Base-by-base conservation (phyloP, 2,329 filamentous ascomycete species). In the Dactylellina parvicollis region DNA sequence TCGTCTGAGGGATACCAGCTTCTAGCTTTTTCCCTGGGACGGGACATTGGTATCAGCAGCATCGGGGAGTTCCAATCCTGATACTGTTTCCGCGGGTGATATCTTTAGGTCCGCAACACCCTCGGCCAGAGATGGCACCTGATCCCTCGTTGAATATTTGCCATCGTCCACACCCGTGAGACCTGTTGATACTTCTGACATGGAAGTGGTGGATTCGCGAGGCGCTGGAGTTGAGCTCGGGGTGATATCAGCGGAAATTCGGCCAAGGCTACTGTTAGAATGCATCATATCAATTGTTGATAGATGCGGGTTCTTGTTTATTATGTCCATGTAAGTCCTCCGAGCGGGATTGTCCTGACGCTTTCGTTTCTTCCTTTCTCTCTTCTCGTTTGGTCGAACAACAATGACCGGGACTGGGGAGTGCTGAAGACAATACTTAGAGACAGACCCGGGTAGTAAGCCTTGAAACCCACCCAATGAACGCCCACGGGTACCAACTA, bases 341-440 rank as follows among this genome's bases (percentile, higher is more conserved):
- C 92, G 86, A 14, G 83, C 85, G 4, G 91, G 89, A 77, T 96
- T 92, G 60, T 90, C 88, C 55, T 88, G 86, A 28, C 93, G 88
- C 83, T 96, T 96, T 70, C 86, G 86, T 81, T 95, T 96, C 83
- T 96, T 96, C 82, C 95, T 95, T 79, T 91, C 87, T 18, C 93
- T 89, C 82, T 96, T 96, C 74, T 91, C 90, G 30, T 90, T 90
- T 34, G 93, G 92, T 2, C 93, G 87, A 8, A 96, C 93, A 30
- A 97, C 93, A 28, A 96, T 93, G 5, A 96, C 93, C 0, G 93
- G 93, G 0, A 97, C 91, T 0, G 93, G 92, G 1, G 91, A 96
- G 80, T 96, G 93, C 79, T 97, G 93, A 10, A 96, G 85, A 78
- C 93, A 96, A 81, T 96, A 97, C 79, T 96, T 96, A 24, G 92